Evolutionary conservation across 2,329 filamentous ascomycete species (phyloP).

Genomic region (Periconia digitata): DNA sequence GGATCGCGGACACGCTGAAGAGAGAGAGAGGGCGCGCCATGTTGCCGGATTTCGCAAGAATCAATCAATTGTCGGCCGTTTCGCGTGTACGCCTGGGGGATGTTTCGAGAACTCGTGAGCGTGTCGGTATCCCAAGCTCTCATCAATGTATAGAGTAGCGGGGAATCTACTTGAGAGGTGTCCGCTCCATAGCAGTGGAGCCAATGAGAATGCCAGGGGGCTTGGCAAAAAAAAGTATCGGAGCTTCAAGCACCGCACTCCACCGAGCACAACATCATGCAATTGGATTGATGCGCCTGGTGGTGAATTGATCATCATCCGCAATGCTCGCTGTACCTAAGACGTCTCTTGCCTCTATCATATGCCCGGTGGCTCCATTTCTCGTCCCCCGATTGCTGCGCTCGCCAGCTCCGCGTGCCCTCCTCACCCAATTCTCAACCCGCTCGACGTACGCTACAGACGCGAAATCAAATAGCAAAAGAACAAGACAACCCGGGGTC

Average conservation of each 20-base stretch:
- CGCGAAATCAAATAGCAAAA: not conserved
- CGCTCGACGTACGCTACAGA: not conserved
- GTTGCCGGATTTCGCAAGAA: constrained; percentile 8
- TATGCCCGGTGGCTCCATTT: constrained; percentile 40
- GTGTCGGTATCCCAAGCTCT: not conserved
- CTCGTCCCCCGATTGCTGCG: constrained; percentile 36
- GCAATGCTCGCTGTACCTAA: constrained; percentile 22
- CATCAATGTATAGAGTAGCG: constrained; percentile 3
- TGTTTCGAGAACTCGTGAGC: not conserved
- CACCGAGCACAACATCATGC: not conserved
- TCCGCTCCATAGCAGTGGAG: constrained; percentile 17
- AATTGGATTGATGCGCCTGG: constrained; percentile 21
- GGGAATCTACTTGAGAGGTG: constrained; percentile 21
- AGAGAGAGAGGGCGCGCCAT: constrained; percentile 58
- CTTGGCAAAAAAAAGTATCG: not conserved
- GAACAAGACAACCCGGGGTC: not conserved
- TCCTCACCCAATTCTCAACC: constrained; percentile 9
- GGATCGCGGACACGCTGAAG: constrained; percentile 56
- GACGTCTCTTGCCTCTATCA: constrained; percentile 28
- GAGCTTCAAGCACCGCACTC: not conserved
- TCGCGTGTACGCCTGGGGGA: constrained; percentile 14
- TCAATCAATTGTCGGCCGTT: constrained; percentile 5
- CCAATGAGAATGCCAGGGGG: not conserved
- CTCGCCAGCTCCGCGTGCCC: constrained; percentile 11
- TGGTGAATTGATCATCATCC: not conserved